These are phyloP conservation scores for Aspergillus sp. DNA, from an alignment of 2,329 filamentous ascomycete genomes.

Conservation along the genomic window DNA sequence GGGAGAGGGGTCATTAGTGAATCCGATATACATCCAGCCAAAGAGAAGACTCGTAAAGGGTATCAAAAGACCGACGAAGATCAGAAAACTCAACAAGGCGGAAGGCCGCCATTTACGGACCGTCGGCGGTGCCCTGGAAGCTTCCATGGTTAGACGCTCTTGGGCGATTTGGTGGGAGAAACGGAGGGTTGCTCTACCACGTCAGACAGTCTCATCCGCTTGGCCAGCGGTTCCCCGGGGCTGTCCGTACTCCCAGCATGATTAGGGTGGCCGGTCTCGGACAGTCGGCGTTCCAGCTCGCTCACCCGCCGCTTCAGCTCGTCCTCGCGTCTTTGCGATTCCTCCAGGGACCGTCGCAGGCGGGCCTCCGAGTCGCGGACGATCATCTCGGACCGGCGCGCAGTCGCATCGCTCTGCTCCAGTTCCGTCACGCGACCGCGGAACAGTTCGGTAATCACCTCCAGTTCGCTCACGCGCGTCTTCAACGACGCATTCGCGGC, in stretches of 20 bases:
- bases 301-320: conserved; percentile 79
- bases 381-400: conserved; percentile 59
- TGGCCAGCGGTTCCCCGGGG: conserved; percentile 50
- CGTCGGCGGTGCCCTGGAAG: conserved; percentile 8
- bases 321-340: conserved; percentile 75
- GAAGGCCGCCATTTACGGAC: conserved; percentile 10
- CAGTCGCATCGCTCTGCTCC: conserved; percentile 71
- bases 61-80: conserved; percentile 37
- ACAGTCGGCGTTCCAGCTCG: conserved; percentile 64
- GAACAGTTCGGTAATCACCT: conserved; percentile 88
- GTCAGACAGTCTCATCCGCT: conserved; percentile 58
- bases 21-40: conserved; percentile 32
- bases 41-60: conserved; percentile 36
- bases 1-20: conserved; percentile 12
- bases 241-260: conserved; percentile 20
- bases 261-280: conserved; percentile 27
- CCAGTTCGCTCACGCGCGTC: conserved; percentile 90
- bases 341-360: conserved; percentile 66
- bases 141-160: conserved; percentile 24
- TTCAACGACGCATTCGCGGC: conserved; percentile 84
- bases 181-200: conserved; percentile 46
- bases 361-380: conserved; percentile 54
- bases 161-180: conserved; percentile 34
- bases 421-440: conserved; percentile 71
- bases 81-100: conserved; percentile 25